phyloP scores from a whole-genome alignment of 352 stramenopile genomes.

The Pilasporangium apinafurcum region DNA sequence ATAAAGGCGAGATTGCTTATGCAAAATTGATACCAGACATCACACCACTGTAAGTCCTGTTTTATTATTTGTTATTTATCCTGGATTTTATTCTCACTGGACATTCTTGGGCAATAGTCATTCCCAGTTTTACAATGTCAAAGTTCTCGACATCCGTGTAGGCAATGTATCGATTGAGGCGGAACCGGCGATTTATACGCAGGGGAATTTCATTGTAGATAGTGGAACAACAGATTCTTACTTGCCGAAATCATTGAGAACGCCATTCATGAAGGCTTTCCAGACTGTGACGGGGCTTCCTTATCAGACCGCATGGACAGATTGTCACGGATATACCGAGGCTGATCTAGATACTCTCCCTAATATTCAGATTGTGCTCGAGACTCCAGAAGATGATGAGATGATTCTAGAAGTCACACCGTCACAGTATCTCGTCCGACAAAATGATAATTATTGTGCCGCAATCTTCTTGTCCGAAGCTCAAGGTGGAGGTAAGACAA shows the following conservation, averaged over 20 bases:
- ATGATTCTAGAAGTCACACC: constrained; percentile 55
- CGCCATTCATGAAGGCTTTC: constrained; percentile 51
- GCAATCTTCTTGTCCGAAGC: constrained; percentile 66
- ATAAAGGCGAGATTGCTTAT: constrained; percentile 49
- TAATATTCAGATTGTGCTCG: constrained; percentile 63
- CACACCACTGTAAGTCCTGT: constrained; percentile 13
- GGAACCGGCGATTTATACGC: constrained; percentile 20
- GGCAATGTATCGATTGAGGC: constrained; percentile 51
- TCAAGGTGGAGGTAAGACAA: constrained; percentile 33
- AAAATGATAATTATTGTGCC: constrained; percentile 48
- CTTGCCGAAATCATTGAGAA: constrained; percentile 43
- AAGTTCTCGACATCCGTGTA: constrained; percentile 64
- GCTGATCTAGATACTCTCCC: constrained; percentile 44
- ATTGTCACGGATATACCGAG: constrained; percentile 48
- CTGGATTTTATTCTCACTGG: neutral
- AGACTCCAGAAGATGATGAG: constrained; percentile 44
- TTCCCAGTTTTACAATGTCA: constrained; percentile 64
- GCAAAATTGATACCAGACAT: constrained; percentile 37
- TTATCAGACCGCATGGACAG: constrained; percentile 34
- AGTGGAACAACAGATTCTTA: constrained; percentile 85
- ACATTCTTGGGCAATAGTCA: constrained; percentile 7
- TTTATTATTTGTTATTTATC: neutral
- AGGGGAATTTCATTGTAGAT: constrained; percentile 75
- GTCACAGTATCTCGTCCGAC: constrained; percentile 50
- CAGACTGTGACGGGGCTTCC: constrained; percentile 34